These are phyloP conservation scores for Boeremia exigua DNA, from an alignment of 2,329 filamentous ascomycete species.

Conservation along the genomic window DNA sequence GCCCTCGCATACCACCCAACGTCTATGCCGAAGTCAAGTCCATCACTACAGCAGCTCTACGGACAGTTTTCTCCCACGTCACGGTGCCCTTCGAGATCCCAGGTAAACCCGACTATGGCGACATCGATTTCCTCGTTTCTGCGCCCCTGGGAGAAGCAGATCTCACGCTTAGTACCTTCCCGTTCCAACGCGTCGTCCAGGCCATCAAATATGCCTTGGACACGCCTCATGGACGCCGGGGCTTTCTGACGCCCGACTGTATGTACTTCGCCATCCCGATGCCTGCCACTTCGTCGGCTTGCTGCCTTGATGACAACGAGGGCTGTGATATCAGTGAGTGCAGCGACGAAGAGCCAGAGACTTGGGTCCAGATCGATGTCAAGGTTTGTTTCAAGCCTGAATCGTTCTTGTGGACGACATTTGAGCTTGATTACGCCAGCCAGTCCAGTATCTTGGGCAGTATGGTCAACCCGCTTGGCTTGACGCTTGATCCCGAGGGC, in stretches of 20 bases:
- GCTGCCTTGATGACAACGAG: background rate
- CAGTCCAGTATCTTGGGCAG: constrained; percentile 32
- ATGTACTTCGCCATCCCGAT: constrained; percentile 35
- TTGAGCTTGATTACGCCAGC: constrained; percentile 32
- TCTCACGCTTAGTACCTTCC: constrained; percentile 10
- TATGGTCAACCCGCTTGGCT: constrained; percentile 34
- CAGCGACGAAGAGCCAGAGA: constrained; percentile 7
- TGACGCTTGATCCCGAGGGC: constrained; percentile 33
- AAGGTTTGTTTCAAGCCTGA: constrained; percentile 29
- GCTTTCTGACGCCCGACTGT: constrained; percentile 20
- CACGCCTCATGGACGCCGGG: constrained; percentile 25
- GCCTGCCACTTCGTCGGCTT: background rate
- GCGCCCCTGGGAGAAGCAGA: constrained; percentile 14
- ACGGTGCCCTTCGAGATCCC: constrained; percentile 36
- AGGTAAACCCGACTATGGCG: constrained; percentile 30
- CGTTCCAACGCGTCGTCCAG: constrained; percentile 20
- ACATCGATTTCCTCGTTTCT: constrained; percentile 35
- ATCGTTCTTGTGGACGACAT: constrained; percentile 30
- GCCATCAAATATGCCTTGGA: constrained; percentile 23
- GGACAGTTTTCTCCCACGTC: constrained; percentile 30
- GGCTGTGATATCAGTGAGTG: background rate
- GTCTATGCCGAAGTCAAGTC: constrained; percentile 28
- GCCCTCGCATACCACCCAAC: constrained; percentile 28
- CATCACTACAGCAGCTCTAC: constrained; percentile 17
- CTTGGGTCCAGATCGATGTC: constrained; percentile 35